Conservation (phyloP, 768 basidiomycete species). For the Serendipita sp. region DNA sequence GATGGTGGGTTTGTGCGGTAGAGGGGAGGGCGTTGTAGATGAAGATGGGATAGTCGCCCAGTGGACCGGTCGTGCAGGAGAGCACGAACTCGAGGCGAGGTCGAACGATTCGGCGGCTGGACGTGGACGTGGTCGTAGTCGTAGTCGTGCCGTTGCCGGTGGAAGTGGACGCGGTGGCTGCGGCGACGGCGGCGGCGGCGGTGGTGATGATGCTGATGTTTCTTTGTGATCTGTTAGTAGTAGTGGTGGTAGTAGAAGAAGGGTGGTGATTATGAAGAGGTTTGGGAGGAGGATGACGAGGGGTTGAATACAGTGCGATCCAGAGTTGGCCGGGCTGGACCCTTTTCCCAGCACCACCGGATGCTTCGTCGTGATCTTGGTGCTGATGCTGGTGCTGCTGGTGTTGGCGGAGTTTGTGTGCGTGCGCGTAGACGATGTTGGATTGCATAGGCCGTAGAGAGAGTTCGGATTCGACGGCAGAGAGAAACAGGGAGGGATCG, state of each 20-base stretch:
- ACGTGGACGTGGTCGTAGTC: no score
- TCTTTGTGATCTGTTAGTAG: no score
- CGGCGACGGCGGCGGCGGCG: not conserved
- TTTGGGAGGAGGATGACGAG: no score
- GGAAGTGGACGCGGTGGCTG: not conserved
- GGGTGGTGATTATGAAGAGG: no score
- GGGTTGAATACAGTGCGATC: not conserved
- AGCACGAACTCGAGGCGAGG: not conserved
- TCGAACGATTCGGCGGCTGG: no score
- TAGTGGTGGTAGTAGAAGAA: no score
- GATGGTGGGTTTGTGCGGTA: no score
- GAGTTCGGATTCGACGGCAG: not conserved
- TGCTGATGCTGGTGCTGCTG: no score
- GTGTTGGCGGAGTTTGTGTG: not conserved
- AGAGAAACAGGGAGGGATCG: not conserved
- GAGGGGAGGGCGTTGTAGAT: no score
- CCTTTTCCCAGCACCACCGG: not conserved
- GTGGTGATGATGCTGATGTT: no score
- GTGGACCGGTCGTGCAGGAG: not conserved
- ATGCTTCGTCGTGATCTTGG: no score
- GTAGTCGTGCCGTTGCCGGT: not conserved
- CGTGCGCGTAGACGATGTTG: conserved; percentile 3
- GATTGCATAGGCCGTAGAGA: not conserved
- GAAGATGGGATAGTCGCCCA: not conserved
- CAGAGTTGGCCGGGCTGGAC: conserved; percentile 1